Conservation (phyloP, 805 yeast species). For the Ogataea trehalophila region DNA sequence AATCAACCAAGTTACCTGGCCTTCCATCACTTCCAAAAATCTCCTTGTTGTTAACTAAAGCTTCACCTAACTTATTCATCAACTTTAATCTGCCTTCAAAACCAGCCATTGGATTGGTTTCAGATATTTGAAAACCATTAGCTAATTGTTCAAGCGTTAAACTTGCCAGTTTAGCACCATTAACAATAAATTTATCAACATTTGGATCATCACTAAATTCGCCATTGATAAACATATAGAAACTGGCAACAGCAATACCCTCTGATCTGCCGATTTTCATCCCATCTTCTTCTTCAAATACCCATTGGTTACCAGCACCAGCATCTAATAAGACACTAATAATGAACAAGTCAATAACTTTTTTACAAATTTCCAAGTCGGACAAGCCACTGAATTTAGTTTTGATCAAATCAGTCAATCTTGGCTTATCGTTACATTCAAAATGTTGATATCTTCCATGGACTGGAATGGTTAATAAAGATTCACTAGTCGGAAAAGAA, state of each 20-base stretch:
- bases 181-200: constrained; percentile 37
- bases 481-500: constrained; percentile 39
- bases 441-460: constrained; percentile 69
- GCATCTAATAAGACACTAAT: constrained; percentile 63
- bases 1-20: constrained; percentile 50
- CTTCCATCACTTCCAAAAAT: constrained; percentile 36
- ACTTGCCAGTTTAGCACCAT: constrained; percentile 35
- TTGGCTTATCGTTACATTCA: constrained; percentile 42
- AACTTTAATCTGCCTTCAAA: constrained; percentile 48
- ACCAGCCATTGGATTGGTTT: constrained; percentile 47
- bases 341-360: constrained; percentile 52
- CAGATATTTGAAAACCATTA: constrained; percentile 44
- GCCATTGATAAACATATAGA: constrained; percentile 50
- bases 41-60: constrained; percentile 34
- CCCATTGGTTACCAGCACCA: constrained; percentile 63
- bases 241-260: constrained; percentile 60
- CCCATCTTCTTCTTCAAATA: constrained; percentile 35
- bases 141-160: constrained; percentile 34
- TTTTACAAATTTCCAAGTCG: constrained; percentile 44
- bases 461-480: constrained; percentile 47
- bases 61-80: constrained; percentile 43
- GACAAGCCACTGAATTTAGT: constrained; percentile 29
- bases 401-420: constrained; percentile 40
- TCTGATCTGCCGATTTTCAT: constrained; percentile 44
- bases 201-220: constrained; percentile 30